These are phyloP conservation scores for Colletotrichum sojae DNA, from an alignment of 2,329 filamentous ascomycete genomes.

Conservation along the genomic window DNA sequence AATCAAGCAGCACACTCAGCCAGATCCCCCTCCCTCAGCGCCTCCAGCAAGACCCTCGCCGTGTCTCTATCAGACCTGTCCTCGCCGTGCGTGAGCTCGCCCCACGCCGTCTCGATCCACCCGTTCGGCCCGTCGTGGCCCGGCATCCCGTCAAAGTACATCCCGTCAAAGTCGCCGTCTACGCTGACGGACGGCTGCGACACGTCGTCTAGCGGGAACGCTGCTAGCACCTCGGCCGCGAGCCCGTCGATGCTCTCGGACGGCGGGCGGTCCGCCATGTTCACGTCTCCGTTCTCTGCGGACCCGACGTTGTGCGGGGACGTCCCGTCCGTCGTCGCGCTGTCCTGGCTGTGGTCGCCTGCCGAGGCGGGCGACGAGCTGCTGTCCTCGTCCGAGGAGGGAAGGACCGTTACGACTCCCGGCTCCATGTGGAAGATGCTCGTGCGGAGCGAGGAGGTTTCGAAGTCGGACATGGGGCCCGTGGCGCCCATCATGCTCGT, in stretches of 20 bases:
- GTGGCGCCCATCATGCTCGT: conserved; percentile 3
- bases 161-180: conserved; percentile 45
- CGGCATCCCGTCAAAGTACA: conserved; percentile 49
- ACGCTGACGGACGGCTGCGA: conserved; percentile 41
- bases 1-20: conserved; percentile 40
- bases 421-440: conserved; percentile 38
- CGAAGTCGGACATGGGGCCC: conserved; percentile 29
- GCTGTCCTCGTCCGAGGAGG: conserved; percentile 43
- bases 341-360: conserved; percentile 23
- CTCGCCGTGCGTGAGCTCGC: conserved; percentile 46
- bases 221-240: conserved; percentile 49
- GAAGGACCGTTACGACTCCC: conserved; percentile 28
- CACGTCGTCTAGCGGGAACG: conserved; percentile 48
- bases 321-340: conserved; percentile 25
- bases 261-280: conserved; percentile 41
- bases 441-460: conserved; percentile 20
- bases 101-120: conserved; percentile 57
- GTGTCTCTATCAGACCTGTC: conserved; percentile 54
- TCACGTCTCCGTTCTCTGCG: conserved; percentile 22
- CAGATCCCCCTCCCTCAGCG: conserved; percentile 50
- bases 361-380: conserved; percentile 35
- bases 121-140: conserved; percentile 47
- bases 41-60: conserved; percentile 55
- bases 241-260: conserved; percentile 51
- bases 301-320: conserved; percentile 21